Evolutionary conservation across 176 grass and related monocot species (phyloP), one percentile per base, ranked within the genome.

Genomic region (Stipa capillata): DNA sequence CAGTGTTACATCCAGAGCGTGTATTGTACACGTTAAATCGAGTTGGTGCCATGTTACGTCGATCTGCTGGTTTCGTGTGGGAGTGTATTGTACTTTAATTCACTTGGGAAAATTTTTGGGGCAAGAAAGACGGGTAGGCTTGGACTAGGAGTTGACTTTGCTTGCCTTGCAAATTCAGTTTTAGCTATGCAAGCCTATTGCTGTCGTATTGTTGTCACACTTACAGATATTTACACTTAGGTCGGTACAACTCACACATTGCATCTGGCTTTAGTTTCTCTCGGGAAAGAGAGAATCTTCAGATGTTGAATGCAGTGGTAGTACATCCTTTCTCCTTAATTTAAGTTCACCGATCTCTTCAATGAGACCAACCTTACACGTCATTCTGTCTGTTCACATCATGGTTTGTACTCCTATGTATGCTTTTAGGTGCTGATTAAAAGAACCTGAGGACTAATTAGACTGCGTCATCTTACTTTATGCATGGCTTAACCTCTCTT

Each of bases 81-180:
- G 45, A 49, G 45, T n/a, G n/a, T n/a, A n/a, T n/a, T 20, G 14
- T 18, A 28, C 14, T 1, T 5, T 31, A 31, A 23, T 32, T 17
- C 36, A 8, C 44, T 10, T 7, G 4, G 4, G 9, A 0, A 13
- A 8, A 27, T 7, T 4, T 74, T 48, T 65, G 16, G 42, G 20
- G 15, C 68, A 44, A 52, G 20, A 21, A 70, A 60, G 53, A 15
- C 7, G 33, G 72, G 53, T 36, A 82, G 41, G 48, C 23, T 13
- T 59, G 8, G 64, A 13, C 49, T 56, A 48, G 57, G 3, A 25
- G 51, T 4, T 51, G 12, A 18, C 50, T 44, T 71, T 82, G 73
- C 85, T 87, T 87, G 36, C n/a, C 65, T 87, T 72, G 85, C 73
- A 79, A 70, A 21, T 70, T 27, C 36, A 60, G 10, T 32, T n/a